A percentile compares a stretch with the other conserved stretches of the same genome.
phyloP scores from a whole-genome alignment of 805 yeast genomes.

The Cyberlindnera xishuangbannaensis region DNA sequence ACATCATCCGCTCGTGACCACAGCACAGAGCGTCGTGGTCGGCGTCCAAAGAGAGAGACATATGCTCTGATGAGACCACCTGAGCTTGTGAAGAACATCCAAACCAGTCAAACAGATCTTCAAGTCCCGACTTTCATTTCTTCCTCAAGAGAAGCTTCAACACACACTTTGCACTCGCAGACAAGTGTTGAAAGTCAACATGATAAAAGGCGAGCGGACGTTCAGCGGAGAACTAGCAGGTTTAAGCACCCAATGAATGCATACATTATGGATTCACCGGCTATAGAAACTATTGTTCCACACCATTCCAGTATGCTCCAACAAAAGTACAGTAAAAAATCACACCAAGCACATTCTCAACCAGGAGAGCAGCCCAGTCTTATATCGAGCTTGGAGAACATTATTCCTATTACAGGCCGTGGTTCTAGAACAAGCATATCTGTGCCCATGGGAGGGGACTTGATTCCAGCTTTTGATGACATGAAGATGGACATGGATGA shows the following conservation, averaged over 20 bases:
- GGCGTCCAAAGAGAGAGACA: too few relatives aligned
- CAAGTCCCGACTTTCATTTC: conserved; percentile 8
- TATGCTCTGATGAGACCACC: too few relatives aligned
- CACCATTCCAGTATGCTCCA: conserved; percentile 13
- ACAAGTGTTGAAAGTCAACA: too few relatives aligned
- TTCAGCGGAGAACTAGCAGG: conserved; percentile 3
- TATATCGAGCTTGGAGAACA: too few relatives aligned
- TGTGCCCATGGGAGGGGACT: conserved; percentile 18
- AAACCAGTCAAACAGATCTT: conserved; percentile 1
- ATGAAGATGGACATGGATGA: conserved; percentile 19
- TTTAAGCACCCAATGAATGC: conserved; percentile 20
- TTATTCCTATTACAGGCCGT: conserved; percentile 2
- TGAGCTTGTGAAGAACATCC: conserved; percentile 17
- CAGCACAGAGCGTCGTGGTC: too few relatives aligned
- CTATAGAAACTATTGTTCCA: conserved; percentile 18
- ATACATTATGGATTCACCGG: conserved; percentile 10
- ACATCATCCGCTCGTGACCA: too few relatives aligned
- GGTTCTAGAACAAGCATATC: conserved; percentile 6
- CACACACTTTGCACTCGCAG: conserved; percentile 5
- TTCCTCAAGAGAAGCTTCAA: conserved; percentile 15
- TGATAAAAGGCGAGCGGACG: neutral
- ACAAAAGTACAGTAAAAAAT: conserved; percentile 14
- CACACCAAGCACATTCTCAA: neutral
- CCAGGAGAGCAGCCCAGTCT: conserved; percentile 1
- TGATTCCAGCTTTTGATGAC: conserved; percentile 23